These are phyloP conservation scores for Penstemon newberryi DNA, from an alignment of 257 asterid species.

Conservation along the genomic window DNA sequence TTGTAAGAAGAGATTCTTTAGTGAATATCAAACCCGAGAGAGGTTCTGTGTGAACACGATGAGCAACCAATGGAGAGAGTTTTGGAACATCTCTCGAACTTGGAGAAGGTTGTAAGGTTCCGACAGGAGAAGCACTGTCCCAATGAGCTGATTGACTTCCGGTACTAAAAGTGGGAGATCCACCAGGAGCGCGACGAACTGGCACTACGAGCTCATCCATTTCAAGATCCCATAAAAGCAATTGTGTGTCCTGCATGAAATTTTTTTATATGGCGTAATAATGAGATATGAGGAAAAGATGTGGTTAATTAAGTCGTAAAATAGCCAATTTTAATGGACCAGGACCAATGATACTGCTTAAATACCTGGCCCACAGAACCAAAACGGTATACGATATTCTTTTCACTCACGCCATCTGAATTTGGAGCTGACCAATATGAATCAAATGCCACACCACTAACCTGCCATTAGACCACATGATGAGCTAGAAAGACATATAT, in stretches of 20 bases:
- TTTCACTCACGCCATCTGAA: conserved; percentile 84
- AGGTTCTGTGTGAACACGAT: conserved; percentile 95
- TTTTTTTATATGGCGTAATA: background rate
- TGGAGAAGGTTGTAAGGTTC: conserved; percentile 85
- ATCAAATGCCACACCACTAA: conserved; percentile 97
- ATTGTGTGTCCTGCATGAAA: conserved; percentile 71
- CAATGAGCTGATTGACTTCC: conserved; percentile 97
- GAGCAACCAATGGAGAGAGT: conserved; percentile 80
- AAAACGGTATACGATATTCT: conserved; percentile 73
- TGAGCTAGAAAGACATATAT: conserved; percentile 18
- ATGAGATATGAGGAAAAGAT: background rate
- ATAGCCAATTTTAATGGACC: no score
- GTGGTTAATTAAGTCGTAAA: no score
- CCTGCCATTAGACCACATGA: conserved; percentile 47
- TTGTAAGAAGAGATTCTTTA: conserved; percentile 77
- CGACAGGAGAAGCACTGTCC: conserved; percentile 79
- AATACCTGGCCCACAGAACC: conserved; percentile 99
- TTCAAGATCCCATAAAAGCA: conserved; percentile 97
- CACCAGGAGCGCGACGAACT: conserved; percentile 86
- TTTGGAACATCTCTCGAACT: conserved; percentile 88
- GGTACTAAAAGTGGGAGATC: conserved; percentile 85
- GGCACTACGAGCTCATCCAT: conserved; percentile 98
- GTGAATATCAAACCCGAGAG: conserved; percentile 87
- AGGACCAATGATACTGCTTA: background rate
- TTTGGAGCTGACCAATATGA: conserved; percentile 91